A percentile compares a stretch with the other conserved stretches of the same genome.
These are phyloP conservation scores for Xylariaceae sp. DNA, from an alignment of 2,329 filamentous ascomycete genomes.

Conservation along the genomic window DNA sequence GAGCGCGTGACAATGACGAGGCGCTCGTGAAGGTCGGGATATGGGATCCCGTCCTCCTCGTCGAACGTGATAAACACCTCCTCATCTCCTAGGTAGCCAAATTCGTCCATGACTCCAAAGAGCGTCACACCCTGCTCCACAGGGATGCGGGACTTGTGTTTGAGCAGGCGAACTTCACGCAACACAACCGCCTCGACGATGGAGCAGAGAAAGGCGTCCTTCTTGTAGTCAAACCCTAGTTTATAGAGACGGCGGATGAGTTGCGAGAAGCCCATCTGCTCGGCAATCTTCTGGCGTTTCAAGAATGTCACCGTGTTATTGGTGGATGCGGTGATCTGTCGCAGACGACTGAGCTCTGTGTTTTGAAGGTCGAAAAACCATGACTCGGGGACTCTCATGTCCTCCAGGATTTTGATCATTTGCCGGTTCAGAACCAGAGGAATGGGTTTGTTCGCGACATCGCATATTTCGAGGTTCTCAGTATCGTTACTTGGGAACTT, in stretches of 20 bases:
- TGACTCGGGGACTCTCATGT: constrained; percentile 43
- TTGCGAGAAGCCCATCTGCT: constrained; percentile 53
- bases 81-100: constrained; percentile 57
- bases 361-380: constrained; percentile 63
- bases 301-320: constrained; percentile 63
- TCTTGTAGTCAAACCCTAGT: constrained; percentile 59
- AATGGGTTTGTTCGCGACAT: constrained; percentile 60
- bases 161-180: constrained; percentile 66
- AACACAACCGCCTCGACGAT: constrained; percentile 66
- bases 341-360: constrained; percentile 55
- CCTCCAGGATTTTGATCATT: constrained; percentile 81
- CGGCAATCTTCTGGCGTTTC: constrained; percentile 55
- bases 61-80: constrained; percentile 63
- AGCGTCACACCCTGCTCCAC: constrained; percentile 67
- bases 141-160: constrained; percentile 72
- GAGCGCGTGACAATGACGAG: constrained; percentile 66
- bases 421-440: constrained; percentile 70
- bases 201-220: constrained; percentile 64
- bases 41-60: constrained; percentile 26
- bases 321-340: constrained; percentile 51
- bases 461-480: constrained; percentile 65
- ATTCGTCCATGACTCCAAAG: constrained; percentile 82
- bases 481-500: constrained; percentile 61
- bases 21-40: constrained; percentile 35
- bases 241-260: constrained; percentile 56